Evolutionary conservation across 225 moss, liverwort and hornwort species (phyloP).

Genomic region (Polytrichum formosum): DNA sequence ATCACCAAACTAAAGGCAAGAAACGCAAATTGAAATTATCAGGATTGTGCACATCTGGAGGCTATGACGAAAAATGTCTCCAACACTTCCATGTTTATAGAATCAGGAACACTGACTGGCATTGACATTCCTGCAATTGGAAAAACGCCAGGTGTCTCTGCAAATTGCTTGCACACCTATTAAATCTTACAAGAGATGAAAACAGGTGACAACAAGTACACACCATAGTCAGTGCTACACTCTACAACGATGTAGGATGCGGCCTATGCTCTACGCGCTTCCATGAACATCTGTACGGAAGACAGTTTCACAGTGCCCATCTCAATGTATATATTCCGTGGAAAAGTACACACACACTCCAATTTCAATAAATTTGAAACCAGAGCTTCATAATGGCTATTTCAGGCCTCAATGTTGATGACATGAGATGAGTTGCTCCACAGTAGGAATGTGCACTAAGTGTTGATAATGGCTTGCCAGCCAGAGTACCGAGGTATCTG

Average conservation of each 20-base stretch:
- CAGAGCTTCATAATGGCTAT: constrained; percentile 6
- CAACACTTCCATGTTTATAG: constrained; percentile 13
- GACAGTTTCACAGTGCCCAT: constrained; percentile 2
- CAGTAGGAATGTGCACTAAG: constrained; percentile 12
- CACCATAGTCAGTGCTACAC: constrained; percentile 7
- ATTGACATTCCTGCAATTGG: constrained; percentile 12
- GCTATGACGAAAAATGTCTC: constrained; percentile 2
- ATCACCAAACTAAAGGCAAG: no score
- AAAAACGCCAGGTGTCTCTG: constrained; percentile 4
- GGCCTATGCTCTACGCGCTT: neutral
- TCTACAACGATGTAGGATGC: constrained; percentile 1
- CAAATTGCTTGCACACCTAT: neutral
- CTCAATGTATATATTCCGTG: neutral
- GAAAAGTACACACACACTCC: neutral
- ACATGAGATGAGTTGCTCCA: constrained; percentile 17
- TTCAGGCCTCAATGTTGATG: constrained; percentile 15
- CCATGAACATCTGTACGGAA: neutral
- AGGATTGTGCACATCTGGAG: no score
- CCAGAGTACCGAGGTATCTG: constrained; percentile 6
- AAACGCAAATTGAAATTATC: no score
- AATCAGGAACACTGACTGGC: neutral
- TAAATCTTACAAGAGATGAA: neutral
- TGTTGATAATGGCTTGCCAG: constrained; percentile 2
- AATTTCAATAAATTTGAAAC: constrained; percentile 15
- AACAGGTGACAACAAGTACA: constrained; percentile 9